These are phyloP conservation scores for Nannochloropsis oceanica DNA, from an alignment of 108 stramenopile genomes.

Conservation along the genomic window DNA sequence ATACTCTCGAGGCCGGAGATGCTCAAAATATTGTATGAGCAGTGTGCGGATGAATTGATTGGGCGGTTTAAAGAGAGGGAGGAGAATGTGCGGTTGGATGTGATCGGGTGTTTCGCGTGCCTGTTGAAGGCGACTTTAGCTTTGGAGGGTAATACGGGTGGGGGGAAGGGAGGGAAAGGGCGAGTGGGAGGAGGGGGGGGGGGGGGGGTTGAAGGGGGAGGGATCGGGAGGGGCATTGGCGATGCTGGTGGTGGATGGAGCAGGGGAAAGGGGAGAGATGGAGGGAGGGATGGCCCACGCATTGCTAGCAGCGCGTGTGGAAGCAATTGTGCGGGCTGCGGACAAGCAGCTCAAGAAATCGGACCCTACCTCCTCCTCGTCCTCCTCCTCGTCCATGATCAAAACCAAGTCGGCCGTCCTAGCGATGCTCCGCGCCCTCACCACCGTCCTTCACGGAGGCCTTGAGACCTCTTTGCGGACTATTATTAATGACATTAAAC, in stretches of 20 bases:
- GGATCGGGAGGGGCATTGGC: not conserved
- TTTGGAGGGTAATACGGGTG: not conserved
- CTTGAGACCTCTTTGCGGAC: slow-evolving; percentile 45
- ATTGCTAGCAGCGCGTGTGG: not conserved
- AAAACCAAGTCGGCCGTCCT: slow-evolving; percentile 58
- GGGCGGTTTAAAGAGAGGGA: slow-evolving; percentile 72
- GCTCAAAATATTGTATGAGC: slow-evolving; percentile 23
- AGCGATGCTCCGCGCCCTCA: slow-evolving; percentile 51
- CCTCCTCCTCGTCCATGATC: not conserved
- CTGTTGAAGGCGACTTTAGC: slow-evolving; percentile 43
- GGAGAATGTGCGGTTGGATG: slow-evolving; percentile 89
- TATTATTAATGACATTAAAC: slow-evolving; percentile 51
- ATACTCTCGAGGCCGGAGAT: slow-evolving; percentile 25
- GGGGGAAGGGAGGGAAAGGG: not conserved
- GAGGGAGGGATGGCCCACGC: not conserved
- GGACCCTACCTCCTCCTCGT: not conserved
- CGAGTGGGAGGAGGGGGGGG: not conserved
- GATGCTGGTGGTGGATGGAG: not conserved
- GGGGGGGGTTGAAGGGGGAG: not conserved
- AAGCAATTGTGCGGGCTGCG: not conserved
- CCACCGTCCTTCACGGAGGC: slow-evolving; percentile 59
- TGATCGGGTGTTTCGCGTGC: slow-evolving; percentile 64
- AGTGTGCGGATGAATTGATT: slow-evolving; percentile 56
- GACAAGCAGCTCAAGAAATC: slow-evolving; percentile 37
- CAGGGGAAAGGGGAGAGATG: too few relatives aligned